Evolutionary conservation across 352 stramenopile species (phyloP), one percentile per base, ranked within the genome.

Genomic region (Globisporangium carolinianum): DNA sequence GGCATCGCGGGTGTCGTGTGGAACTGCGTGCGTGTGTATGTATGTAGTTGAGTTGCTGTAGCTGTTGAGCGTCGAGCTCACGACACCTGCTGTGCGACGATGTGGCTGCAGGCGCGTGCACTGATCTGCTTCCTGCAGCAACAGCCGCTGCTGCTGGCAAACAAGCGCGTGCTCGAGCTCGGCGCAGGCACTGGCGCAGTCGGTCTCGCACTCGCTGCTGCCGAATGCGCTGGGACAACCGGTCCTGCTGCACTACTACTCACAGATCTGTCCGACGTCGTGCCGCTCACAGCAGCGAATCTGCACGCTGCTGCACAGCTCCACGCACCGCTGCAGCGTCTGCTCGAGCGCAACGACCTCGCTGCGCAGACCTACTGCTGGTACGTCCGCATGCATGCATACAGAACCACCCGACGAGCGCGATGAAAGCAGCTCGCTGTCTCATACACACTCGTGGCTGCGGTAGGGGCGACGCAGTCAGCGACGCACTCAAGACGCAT

Each of bases 1-100:
- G 81, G 81, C 14, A 82, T 89, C 49, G 76, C 76, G 2, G 79
- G 81, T 39, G 81, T 89, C 60, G 72, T 91, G 38, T 91, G 81
- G 81, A 84, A 89, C 60, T 86, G 76, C 59, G 80, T 91, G 55
- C 37, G 76, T 68, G 36, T 11, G 3, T 18, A 39, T 42, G 36
- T 37, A 10, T 58, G 37, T 55, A 18, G 55, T 18, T 64, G 39
- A 64, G 61, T 7, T 51, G 54, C 10, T 47, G 17, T 47, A 8
- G 49, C 53, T 32, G 48, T 32, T 3, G 24, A 32, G 24, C 24
- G 24, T 32, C 24, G 24, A 32, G 24, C 24, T 32, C 24, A 32
- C 24, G 2, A 32, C 24, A 32, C 24, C 24, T 32, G 24, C 24
- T 32, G 24, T 32, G 24, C 24, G 24, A 32, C 24, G 24, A 32